Percentiles rank a stretch among this genome's conserved stretches.
Conservation (phyloP, 1,139 yeast species). For the Sugiyamaella paludigena region DNA sequence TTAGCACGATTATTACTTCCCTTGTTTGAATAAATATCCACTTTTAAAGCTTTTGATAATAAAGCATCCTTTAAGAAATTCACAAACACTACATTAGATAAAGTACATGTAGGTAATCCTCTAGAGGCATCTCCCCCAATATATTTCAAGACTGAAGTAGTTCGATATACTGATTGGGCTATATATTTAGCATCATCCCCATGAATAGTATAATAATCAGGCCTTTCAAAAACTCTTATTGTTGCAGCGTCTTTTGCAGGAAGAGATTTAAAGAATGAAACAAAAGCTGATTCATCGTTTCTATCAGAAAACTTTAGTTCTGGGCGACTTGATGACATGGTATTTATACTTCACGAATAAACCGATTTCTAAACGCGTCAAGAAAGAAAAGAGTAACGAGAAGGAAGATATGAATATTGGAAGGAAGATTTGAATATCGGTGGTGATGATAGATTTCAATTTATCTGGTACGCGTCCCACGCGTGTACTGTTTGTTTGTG, state of each 20-base stretch:
- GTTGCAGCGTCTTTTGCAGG: constrained; percentile 45
- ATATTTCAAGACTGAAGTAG: constrained; percentile 73
- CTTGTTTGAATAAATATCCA: constrained; percentile 65
- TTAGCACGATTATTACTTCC: constrained; percentile 13
- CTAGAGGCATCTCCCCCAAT: constrained; percentile 41
- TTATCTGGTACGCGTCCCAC: constrained; percentile 4
- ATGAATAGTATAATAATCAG: constrained; percentile 73
- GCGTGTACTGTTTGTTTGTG: no score
- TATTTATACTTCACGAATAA: not conserved
- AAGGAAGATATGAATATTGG: no score
- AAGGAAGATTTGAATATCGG: no score
- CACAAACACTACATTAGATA: constrained; percentile 70
- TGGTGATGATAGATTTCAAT: constrained; percentile 2
- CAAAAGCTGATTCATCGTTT: constrained; percentile 63
- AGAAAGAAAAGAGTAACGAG: not conserved
- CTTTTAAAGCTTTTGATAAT: constrained; percentile 66
- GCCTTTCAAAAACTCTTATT: constrained; percentile 68
- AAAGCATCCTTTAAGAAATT: constrained; percentile 65
- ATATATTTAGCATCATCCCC: constrained; percentile 76
- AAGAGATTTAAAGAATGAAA: constrained; percentile 54
- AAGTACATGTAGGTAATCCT: constrained; percentile 64
- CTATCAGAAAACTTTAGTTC: constrained; percentile 69
- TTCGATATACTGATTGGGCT: constrained; percentile 80
- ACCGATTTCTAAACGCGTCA: not conserved
- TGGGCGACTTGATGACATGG: constrained; percentile 63